Conservation (phyloP, 495 filamentous ascomycete species). For the Daldinia concentrica region DNA sequence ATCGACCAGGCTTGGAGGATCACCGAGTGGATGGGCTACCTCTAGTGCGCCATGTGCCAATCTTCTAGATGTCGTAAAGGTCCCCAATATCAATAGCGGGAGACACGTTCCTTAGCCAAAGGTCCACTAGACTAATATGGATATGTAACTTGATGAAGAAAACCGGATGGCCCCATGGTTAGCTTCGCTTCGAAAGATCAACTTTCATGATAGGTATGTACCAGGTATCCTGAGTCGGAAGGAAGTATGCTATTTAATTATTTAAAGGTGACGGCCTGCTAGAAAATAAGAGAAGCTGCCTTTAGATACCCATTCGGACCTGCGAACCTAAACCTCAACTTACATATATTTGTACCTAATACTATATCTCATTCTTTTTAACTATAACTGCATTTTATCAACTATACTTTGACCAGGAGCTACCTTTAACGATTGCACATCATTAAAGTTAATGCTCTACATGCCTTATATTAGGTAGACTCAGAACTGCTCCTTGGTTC, state of each 20-base stretch:
- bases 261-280: no score
- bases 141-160: not conserved
- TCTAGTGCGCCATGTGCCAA: not conserved
- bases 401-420: no score
- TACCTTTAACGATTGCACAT: no score
- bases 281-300: no score
- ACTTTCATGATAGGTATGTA: not conserved
- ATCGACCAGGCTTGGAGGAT: not conserved
- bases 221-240: not conserved
- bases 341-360: no score
- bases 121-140: not conserved
- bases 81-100: not conserved
- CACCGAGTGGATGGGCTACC: not conserved
- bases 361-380: no score
- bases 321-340: no score
- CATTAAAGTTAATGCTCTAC: no score
- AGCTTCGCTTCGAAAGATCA: not conserved
- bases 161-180: not conserved
- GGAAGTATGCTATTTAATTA: not conserved
- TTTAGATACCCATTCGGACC: no score
- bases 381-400: no score
- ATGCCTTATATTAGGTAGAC: not conserved
- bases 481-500: not conserved
- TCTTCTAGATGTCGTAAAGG: no score
- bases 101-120: not conserved